Evolutionary conservation across 805 yeast genomes (phyloP).

Genomic region (Yarrowia hollandica): DNA sequence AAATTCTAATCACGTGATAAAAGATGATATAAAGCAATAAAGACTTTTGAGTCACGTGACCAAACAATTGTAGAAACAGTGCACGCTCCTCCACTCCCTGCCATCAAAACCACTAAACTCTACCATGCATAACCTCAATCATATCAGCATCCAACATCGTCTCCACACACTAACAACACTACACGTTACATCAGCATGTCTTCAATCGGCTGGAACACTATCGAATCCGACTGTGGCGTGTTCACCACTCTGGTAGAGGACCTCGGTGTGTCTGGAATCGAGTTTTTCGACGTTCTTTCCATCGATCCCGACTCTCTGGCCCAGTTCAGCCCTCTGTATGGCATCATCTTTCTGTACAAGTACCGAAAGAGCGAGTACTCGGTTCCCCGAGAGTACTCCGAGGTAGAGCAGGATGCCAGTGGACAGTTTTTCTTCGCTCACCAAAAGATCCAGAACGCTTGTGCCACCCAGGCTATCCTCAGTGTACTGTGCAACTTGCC

Average conservation of each 20-base stretch:
- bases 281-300: conserved; percentile 58
- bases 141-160: neutral
- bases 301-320: conserved; percentile 47
- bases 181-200: conserved; percentile 12
- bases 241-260: conserved; percentile 62
- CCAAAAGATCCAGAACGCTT: conserved; percentile 66
- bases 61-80: too few relatives aligned
- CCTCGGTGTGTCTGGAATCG: conserved; percentile 53
- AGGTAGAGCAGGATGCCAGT: conserved; percentile 37
- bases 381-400: conserved; percentile 49
- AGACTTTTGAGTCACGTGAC: neutral
- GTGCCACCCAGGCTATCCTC: conserved; percentile 72
- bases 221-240: conserved; percentile 67
- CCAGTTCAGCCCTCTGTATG: conserved; percentile 49
- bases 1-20: too few relatives aligned
- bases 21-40: too few relatives aligned
- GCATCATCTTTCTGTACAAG: conserved; percentile 63
- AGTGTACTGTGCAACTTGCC: conserved; percentile 53
- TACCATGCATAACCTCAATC: conserved; percentile 20
- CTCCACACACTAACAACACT: neutral
- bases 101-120: neutral
- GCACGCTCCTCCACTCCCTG: neutral
- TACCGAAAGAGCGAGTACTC: conserved; percentile 47
- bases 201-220: conserved; percentile 56
- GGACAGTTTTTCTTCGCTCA: conserved; percentile 55